Evolutionary conservation across 1,139 yeast species (phyloP), one percentile per base, ranked within the genome.

Genomic region (Candida smagusa): DNA sequence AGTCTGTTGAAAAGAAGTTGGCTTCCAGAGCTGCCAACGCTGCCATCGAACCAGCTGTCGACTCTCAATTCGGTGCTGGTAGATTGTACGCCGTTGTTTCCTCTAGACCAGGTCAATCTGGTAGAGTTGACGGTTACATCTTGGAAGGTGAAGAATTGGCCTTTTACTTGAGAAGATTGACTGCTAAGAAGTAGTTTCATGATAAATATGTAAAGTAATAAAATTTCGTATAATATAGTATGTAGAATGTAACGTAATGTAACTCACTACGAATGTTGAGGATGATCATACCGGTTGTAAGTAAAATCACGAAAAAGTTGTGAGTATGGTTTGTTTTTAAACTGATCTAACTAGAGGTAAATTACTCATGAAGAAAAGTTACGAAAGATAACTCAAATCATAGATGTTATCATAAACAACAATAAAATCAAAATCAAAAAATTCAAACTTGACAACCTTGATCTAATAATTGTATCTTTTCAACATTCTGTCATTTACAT

Each of bases 61-160:
- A 89, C 68, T 68, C 90, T 62, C 98, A 92, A 81, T 92, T 92
- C 84, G 83, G 84, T 73, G 89, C 97, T 59, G 97, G 97, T 83
- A 89, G 94, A 79, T 84, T 92, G 66, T 92, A 92, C 81, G 98
- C 98, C 73, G 84, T 82, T 72, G 89, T 92, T 69, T 89, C 98
- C 59, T 92, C 98, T 47, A 90, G 99, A 84, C 99, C 99, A 73
- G 99, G 99, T 76, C 99, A 92, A 84, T 85, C 96, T 58, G 99
- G 99, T 77, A 94, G 99, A 81, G 84, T 92, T 79, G 98, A 94
- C 74, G 99, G 99, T 77, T 92, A 94, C 95, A 84, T 92, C 77
- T 87, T 94, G 74, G 99, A 92, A 82, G 98, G 98, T 78, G 99
- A 94, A 74, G 98, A 92, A 81, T 88, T 92, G 75, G 97, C 97